A percentile compares a stretch with the other conserved stretches of the same genome.
These are phyloP conservation scores for Neurospora sp. DNA, from an alignment of 495 filamentous ascomycete genomes.

Conservation along the genomic window DNA sequence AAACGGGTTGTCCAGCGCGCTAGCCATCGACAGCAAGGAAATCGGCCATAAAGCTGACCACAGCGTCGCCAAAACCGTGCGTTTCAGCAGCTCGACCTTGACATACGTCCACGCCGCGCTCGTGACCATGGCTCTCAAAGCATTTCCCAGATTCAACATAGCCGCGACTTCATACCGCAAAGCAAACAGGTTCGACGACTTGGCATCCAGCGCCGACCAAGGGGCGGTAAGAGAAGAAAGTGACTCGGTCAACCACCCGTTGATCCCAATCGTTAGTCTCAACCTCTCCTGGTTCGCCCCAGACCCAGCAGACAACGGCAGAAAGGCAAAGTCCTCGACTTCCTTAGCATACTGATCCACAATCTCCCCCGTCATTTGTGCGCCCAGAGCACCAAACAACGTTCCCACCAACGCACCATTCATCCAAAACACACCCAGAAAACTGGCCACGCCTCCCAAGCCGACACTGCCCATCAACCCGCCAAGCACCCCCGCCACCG, in stretches of 20 bases:
- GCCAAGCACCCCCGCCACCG: slow-evolving; percentile 84
- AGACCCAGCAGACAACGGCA: slow-evolving; percentile 49
- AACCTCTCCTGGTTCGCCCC: slow-evolving; percentile 31
- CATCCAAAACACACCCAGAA: slow-evolving; percentile 71
- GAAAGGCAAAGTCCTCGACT: slow-evolving; percentile 79
- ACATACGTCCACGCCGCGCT: slow-evolving; percentile 64
- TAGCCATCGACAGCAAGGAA: slow-evolving; percentile 54
- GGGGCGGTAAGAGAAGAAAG: slow-evolving; percentile 57
- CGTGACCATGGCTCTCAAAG: slow-evolving; percentile 54
- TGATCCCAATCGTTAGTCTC: slow-evolving; percentile 72
- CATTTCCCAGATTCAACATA: slow-evolving; percentile 63
- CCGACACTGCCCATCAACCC: slow-evolving; percentile 77
- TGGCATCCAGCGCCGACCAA: slow-evolving; percentile 57
- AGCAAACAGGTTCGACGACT: slow-evolving; percentile 66
- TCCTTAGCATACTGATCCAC: slow-evolving; percentile 77
- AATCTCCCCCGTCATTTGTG: slow-evolving; percentile 73
- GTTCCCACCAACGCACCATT: slow-evolving; percentile 75
- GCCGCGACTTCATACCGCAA: slow-evolving; percentile 69
- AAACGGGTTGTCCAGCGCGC: slow-evolving; percentile 75
- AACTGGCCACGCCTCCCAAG: slow-evolving; percentile 72
- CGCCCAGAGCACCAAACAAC: slow-evolving; percentile 82
- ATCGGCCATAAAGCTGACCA: slow-evolving; percentile 69
- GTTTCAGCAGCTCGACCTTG: slow-evolving; percentile 60
- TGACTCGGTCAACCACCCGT: slow-evolving; percentile 49
- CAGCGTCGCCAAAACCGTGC: slow-evolving; percentile 64